Evolutionary conservation across 2,329 filamentous ascomycete species (phyloP).

Genomic region (Gaeumannomyces tritici): DNA sequence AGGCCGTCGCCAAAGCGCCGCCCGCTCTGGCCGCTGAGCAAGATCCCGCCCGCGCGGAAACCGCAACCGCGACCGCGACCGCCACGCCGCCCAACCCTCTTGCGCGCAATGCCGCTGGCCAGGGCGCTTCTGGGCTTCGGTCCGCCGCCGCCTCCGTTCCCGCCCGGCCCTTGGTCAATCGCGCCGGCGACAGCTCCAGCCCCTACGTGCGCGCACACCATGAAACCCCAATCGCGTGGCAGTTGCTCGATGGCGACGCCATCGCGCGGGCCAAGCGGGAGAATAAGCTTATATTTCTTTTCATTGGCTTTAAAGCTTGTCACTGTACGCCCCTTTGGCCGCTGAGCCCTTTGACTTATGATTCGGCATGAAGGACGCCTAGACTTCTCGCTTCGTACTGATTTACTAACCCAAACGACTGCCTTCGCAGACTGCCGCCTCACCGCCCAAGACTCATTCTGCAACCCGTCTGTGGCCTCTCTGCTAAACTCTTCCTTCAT

Average conservation of each 20-base stretch:
- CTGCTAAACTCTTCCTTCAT: conserved; percentile 83
- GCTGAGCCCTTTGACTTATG: not conserved
- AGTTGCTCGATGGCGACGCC: conserved; percentile 72
- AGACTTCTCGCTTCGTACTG: too few relatives aligned
- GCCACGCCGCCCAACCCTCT: conserved; percentile 5
- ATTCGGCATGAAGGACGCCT: too few relatives aligned
- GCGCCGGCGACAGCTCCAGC: conserved; percentile 30
- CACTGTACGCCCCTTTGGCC: conserved; percentile 51
- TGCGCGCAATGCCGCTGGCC: not conserved
- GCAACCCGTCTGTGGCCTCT: conserved; percentile 67
- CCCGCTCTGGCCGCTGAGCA: conserved; percentile 4
- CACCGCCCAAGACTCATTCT: conserved; percentile 88
- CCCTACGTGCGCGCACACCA: conserved; percentile 62
- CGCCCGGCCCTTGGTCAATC: conserved; percentile 20
- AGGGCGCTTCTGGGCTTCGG: not conserved
- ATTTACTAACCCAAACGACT: too few relatives aligned
- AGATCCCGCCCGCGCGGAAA: not conserved
- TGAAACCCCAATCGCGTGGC: conserved; percentile 83
- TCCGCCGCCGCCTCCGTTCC: not conserved
- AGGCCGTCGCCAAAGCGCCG: conserved; percentile 8
- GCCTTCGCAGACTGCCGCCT: conserved; percentile 64
- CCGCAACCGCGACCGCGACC: conserved; percentile 5
- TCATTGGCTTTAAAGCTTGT: conserved; percentile 90
- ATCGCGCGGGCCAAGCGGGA: conserved; percentile 67
- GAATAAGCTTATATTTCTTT: conserved; percentile 85